Base-by-base conservation (phyloP, 352 stramenopile genomes). In the Phytophthora constricta region DNA sequence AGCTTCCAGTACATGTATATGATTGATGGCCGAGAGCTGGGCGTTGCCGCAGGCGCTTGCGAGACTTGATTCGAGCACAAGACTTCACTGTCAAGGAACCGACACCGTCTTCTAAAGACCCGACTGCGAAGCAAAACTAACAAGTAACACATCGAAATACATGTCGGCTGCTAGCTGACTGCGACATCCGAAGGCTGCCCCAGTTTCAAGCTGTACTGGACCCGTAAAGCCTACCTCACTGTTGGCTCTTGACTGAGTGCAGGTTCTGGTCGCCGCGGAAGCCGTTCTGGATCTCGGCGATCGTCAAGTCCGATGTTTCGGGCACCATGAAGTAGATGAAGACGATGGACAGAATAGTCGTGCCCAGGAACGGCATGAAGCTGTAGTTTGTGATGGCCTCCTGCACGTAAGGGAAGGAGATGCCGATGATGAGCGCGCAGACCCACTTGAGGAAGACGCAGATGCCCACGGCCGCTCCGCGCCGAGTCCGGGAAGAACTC, bases 401-500 rank as follows among this genome's bases (percentile, higher is more conserved):
- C 11, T 74, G 61, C 27, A 86, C 54, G 68, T 84, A 88, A 47
- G 79, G 84, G 58, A 78, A 92, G 22, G 58, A 60, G 14, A 90
- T 64, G 11, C 81, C 82, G 42, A 88, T 68, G 17, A 79, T 41
- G 8, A 90, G 71, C 22, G 80, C 80, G 52, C 57, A 82, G 0
- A 72, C 16, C 74, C 74, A 91, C 60, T 86, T 88, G 53, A 70
- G 47, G 25, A 79, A 71, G 25, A 86, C 61, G 46, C 72, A 72
- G 50, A 91, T 52, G 27, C 59, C 33, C 45, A 78, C 41, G 47
- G 65, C 28, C 58, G 68, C 80, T 17, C 72, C 77, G 1, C 77
- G 84, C 70, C n/a, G 70, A 75, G 41, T 90, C 69, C 1, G 82
- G 76, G 58, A 91, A 91, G 11, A 91, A 62, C 17, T 86, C 78